Evolutionary conservation across 257 asterid genomes (phyloP).

Genomic region (Penstemon newberryi): DNA sequence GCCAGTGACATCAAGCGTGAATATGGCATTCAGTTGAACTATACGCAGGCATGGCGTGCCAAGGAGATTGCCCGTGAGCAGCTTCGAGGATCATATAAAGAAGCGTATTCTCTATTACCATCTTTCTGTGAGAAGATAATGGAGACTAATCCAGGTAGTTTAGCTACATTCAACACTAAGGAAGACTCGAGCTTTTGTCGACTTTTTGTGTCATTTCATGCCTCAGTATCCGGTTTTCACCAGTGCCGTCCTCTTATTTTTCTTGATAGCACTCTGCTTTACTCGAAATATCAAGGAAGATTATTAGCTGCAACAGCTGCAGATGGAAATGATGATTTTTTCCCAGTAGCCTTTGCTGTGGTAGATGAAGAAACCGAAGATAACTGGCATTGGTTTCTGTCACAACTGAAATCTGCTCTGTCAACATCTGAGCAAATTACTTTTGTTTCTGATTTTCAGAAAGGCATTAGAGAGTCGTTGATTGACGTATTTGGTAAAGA

Average conservation of each 20-base stretch:
- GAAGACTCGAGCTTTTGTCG: constrained; percentile 91
- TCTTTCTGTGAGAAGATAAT: constrained; percentile 78
- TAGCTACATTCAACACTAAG: constrained; percentile 76
- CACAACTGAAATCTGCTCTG: constrained; percentile 75
- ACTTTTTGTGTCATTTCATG: constrained; percentile 83
- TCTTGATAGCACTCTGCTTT: constrained; percentile 89
- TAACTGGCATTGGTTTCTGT: constrained; percentile 95
- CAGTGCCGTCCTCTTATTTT: constrained; percentile 94
- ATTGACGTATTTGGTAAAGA: constrained; percentile 72
- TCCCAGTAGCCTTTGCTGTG: constrained; percentile 93
- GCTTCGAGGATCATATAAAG: constrained; percentile 95
- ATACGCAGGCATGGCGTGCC: constrained; percentile 98
- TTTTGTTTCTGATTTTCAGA: constrained; percentile 88
- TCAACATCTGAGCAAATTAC: constrained; percentile 72
- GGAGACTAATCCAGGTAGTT: constrained; percentile 95
- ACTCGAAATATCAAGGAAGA: constrained; percentile 93
- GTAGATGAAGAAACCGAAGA: constrained; percentile 92
- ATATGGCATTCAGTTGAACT: constrained; percentile 95
- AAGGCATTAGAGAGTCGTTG: constrained; percentile 76
- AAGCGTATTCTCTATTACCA: constrained; percentile 89
- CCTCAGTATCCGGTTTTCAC: constrained; percentile 83
- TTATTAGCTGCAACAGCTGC: constrained; percentile 87
- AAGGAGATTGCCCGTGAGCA: constrained; percentile 98
- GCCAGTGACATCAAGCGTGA: constrained; percentile 94
- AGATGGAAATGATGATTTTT: constrained; percentile 89